Evolutionary conservation across 1,284 basidiomycete species (phyloP), one percentile per base, ranked within the genome.

Genomic region (Sporisorium reilianum): DNA sequence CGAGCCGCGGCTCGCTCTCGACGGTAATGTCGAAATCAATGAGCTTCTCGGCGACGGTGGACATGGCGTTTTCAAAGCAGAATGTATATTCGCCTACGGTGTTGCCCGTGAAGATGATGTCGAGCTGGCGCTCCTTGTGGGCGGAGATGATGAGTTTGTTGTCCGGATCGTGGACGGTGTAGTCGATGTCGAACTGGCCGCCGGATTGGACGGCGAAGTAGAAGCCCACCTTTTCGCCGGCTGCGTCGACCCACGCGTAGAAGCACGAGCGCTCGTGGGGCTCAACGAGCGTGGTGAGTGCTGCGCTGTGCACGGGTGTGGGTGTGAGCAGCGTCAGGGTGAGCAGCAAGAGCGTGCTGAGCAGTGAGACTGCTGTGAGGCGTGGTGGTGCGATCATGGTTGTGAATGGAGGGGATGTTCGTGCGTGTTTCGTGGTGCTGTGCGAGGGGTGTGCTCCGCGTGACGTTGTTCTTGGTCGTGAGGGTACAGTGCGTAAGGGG

Each of bases 141-240:
- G 94, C 97, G 58, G 94, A 91, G 46, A 98, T 89, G 40, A 99
- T 86, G 49, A 95, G 87, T 82, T 91, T 93, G 84, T 93, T 92
- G 63, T 90, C 90, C 12, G 97, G 96, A 84, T 95, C 93, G 78
- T 91, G 93, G 73, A 99, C 89, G 73, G 92, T 90, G 85, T 93
- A 99, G 87, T 97, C 94, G 64, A 99, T 93, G 84, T 99, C 96
- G 85, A 99, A 99, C 8, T 92, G 91, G 51, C 96, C 97, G 58
- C 97, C 96, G 41, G 93, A 93, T 90, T 99, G 97, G 28, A 99
- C 94, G 22, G 88, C 87, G 78, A 88, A 88, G 84, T 88, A 88
- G 81, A 88, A 88, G 55, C 93, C 92, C 69, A 95, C 91, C 88
- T 95, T 95, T 86, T 95, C 93, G 45, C 91, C 91, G 1, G 88